Percentiles rank a stretch among this genome's conserved stretches.
phyloP scores from a whole-genome alignment of 2,329 filamentous ascomycete genomes.

The Ceratocystis papillata region DNA sequence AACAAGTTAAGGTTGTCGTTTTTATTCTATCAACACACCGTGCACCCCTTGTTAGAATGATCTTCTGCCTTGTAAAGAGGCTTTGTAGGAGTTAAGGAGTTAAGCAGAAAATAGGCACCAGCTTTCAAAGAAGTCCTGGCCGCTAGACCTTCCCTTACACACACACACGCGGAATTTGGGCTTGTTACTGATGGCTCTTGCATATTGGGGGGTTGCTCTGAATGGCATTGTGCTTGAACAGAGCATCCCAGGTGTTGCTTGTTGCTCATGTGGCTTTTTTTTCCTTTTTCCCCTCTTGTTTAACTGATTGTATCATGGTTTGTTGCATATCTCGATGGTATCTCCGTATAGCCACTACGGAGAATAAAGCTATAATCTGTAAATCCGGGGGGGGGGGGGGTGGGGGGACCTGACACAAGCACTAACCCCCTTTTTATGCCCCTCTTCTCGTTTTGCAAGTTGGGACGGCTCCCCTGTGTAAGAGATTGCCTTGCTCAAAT shows the following conservation, averaged over 20 bases:
- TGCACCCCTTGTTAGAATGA: not conserved
- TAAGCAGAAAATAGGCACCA: not conserved
- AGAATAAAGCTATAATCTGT: too few relatives aligned
- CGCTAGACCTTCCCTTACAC: not conserved
- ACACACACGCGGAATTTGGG: too few relatives aligned
- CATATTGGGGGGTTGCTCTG: not conserved
- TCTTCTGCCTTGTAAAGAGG: not conserved
- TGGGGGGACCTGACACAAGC: too few relatives aligned
- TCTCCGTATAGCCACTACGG: not conserved
- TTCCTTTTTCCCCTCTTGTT: not conserved
- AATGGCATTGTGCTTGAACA: not conserved
- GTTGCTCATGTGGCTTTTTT: too few relatives aligned
- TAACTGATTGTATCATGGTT: not conserved
- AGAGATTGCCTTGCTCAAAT: not conserved
- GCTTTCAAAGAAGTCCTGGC: not conserved
- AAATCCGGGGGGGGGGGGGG: too few relatives aligned
- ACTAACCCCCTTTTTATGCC: too few relatives aligned
- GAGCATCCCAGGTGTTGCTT: not conserved
- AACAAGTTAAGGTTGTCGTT: not conserved
- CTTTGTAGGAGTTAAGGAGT: not conserved
- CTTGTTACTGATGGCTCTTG: too few relatives aligned
- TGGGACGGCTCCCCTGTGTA: too few relatives aligned
- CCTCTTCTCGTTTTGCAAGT: too few relatives aligned
- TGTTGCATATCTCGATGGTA: conserved; percentile 6
- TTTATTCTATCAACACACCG: too few relatives aligned